phyloP scores from a whole-genome alignment of 1,284 basidiomycete species.

The Ustilago esculenta region DNA sequence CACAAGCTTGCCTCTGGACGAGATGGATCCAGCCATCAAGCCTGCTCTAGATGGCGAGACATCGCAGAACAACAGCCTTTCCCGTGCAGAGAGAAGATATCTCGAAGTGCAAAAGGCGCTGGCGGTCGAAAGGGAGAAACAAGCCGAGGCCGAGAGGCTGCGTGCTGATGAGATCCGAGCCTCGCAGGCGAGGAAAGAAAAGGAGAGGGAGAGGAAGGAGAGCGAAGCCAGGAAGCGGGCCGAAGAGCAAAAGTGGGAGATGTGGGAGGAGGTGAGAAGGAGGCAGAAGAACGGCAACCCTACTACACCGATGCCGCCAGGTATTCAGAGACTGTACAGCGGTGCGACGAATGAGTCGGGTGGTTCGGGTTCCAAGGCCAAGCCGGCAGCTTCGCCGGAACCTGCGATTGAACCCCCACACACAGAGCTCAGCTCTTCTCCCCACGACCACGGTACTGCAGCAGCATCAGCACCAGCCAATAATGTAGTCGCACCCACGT shows the following conservation, averaged over 20 bases:
- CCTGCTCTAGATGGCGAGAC: constrained; percentile 20
- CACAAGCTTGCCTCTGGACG: constrained; percentile 17
- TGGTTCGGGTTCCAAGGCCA: background rate
- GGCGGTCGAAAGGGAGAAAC: constrained; percentile 44
- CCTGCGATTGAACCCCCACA: background rate
- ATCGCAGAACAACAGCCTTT: constrained; percentile 16
- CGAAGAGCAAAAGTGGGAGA: constrained; percentile 52
- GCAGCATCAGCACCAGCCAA: background rate
- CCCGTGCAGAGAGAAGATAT: constrained; percentile 46
- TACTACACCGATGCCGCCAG: constrained; percentile 20
- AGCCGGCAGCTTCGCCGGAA: background rate
- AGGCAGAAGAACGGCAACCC: constrained; percentile 31
- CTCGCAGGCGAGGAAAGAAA: constrained; percentile 23
- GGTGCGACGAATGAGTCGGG: constrained; percentile 5
- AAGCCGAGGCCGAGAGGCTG: constrained; percentile 43
- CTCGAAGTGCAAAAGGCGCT: constrained; percentile 47
- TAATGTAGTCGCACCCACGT: background rate
- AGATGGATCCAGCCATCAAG: constrained; percentile 38
- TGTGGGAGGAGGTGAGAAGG: constrained; percentile 54
- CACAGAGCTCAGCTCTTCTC: background rate
- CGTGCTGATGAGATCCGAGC: constrained; percentile 25
- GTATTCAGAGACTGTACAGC: constrained; percentile 40
- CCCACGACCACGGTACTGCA: background rate
- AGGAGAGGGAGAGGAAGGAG: constrained; percentile 46
- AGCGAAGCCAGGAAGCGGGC: constrained; percentile 38